phyloP scores from a whole-genome alignment of 148 eudicot species.

The Camellia granthamiana region DNA sequence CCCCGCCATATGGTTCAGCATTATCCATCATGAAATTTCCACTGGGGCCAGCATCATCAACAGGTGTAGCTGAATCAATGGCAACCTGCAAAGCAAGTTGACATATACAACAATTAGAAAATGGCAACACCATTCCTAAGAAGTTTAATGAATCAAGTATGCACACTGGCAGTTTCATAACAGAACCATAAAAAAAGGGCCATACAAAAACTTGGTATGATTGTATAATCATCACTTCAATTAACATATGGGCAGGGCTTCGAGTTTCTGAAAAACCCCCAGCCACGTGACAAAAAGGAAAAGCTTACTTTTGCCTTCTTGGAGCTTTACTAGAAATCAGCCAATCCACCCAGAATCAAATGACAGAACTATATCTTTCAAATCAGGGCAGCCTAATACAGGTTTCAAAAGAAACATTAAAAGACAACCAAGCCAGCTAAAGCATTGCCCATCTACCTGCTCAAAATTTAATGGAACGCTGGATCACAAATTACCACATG shows the following conservation, averaged over 20 bases:
- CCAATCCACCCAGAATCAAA: neutral
- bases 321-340: neutral
- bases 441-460: no score
- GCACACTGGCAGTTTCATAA: neutral
- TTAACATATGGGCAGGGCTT: neutral
- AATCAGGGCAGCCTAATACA: no score
- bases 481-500: no score
- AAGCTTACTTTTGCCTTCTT: neutral
- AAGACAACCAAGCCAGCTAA: no score
- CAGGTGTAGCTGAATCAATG: conserved; percentile 89
- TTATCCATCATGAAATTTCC: conserved; percentile 61
- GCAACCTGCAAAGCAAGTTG: conserved; percentile 61
- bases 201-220: neutral
- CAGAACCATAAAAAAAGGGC: no score
- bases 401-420: no score
- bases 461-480: no score
- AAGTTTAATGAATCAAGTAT: neutral
- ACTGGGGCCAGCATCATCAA: conserved; percentile 85
- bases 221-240: neutral
- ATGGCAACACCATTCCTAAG: neutral
- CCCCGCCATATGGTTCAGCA: conserved; percentile 66
- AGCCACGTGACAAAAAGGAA: neutral
- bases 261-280: neutral
- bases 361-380: no score
- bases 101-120: neutral